Conservation (phyloP, 2,329 filamentous ascomycete genomes). For the Fusarium falciforme region DNA sequence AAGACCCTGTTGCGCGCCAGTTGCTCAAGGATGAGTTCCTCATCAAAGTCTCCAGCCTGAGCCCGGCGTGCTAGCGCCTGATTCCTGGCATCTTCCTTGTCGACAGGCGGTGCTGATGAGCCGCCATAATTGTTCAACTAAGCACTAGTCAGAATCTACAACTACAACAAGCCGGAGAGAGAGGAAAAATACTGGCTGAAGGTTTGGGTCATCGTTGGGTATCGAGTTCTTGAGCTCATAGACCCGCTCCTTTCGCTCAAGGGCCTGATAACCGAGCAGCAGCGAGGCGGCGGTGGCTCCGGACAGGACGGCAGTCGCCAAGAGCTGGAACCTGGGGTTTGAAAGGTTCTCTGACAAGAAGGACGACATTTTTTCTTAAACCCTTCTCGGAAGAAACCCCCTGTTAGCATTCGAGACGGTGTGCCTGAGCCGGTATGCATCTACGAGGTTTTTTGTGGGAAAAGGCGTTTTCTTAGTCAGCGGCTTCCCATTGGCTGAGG, state of each 20-base stretch:
- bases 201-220: conserved; percentile 49
- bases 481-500: conserved; percentile 24
- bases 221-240: conserved; percentile 71
- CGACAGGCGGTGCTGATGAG: conserved; percentile 58
- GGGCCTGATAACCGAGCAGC: conserved; percentile 70
- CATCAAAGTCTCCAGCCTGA: conserved; percentile 72
- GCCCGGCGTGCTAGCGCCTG: conserved; percentile 69
- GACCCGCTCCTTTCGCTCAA: conserved; percentile 66
- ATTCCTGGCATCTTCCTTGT: conserved; percentile 72
- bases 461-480: conserved; percentile 34
- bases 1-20: conserved; percentile 94
- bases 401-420: conserved; percentile 4
- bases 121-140: conserved; percentile 73
- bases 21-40: conserved; percentile 92
- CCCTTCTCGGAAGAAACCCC: conserved; percentile 21
- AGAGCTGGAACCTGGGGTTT: conserved; percentile 69
- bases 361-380: conserved; percentile 53
- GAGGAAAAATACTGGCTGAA: conserved; percentile 32
- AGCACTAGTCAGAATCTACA: conserved; percentile 36
- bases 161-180: background rate
- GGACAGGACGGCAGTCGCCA: conserved; percentile 76
- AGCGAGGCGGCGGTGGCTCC: conserved; percentile 70
- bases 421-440: background rate
- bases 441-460: conserved; percentile 23
- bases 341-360: conserved; percentile 57